A percentile compares a stretch with the other conserved stretches of the same genome.
phyloP scores from a whole-genome alignment of 2,329 filamentous ascomycete species.

The Xylariaceae sp. region DNA sequence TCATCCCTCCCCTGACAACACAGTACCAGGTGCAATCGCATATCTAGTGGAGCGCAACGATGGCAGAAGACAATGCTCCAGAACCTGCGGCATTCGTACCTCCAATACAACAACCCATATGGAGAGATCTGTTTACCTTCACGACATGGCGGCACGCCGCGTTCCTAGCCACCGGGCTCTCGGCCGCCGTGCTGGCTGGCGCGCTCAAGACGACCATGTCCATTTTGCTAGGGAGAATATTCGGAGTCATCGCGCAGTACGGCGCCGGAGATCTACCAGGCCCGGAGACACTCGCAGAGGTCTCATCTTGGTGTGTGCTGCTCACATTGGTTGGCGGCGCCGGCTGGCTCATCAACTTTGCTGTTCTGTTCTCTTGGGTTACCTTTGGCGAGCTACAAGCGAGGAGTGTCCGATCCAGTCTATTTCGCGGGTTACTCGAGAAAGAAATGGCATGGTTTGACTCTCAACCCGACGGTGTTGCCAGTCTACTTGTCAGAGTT shows the following conservation, averaged over 20 bases:
- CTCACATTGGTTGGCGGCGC: slow-evolving; percentile 61
- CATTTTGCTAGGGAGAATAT: slow-evolving; percentile 71
- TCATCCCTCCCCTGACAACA: too few species aligned
- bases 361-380: slow-evolving; percentile 70
- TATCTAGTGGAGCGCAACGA: too few species aligned
- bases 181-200: slow-evolving; percentile 58
- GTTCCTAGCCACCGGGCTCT: slow-evolving; percentile 52
- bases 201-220: slow-evolving; percentile 63
- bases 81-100: background rate
- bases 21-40: too few species aligned
- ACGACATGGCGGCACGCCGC: slow-evolving; percentile 59
- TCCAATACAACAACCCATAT: slow-evolving; percentile 8
- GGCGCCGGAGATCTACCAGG: slow-evolving; percentile 53
- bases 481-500: slow-evolving; percentile 66
- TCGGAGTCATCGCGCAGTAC: slow-evolving; percentile 67
- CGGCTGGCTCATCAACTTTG: slow-evolving; percentile 65
- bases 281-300: slow-evolving; percentile 50
- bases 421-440: slow-evolving; percentile 68
- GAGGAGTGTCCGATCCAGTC: slow-evolving; percentile 55
- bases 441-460: slow-evolving; percentile 86
- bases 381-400: slow-evolving; percentile 80
- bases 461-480: slow-evolving; percentile 65
- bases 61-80: too few species aligned
- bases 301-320: slow-evolving; percentile 60
- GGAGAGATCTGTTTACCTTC: slow-evolving; percentile 65